phyloP scores from a whole-genome alignment of 73 alveolate genomes.

The Paramecium octaurelia region DNA sequence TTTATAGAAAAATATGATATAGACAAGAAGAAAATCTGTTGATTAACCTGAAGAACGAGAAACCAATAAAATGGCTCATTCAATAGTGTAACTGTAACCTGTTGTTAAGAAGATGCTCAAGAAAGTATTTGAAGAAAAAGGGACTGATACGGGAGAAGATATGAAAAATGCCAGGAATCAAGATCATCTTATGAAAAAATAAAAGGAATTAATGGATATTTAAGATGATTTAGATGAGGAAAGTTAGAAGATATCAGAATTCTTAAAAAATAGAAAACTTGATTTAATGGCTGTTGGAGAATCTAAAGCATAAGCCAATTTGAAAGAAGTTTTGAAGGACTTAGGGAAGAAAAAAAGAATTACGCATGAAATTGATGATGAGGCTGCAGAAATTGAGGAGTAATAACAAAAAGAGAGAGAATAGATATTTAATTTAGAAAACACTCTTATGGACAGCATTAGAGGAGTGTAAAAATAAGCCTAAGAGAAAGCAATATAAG shows the following conservation, averaged over 20 bases:
- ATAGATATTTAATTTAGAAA: not conserved
- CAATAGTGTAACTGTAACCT: slow-evolving; percentile 37
- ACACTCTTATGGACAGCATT: not conserved
- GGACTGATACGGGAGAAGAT: slow-evolving; percentile 61
- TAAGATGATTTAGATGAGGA: slow-evolving; percentile 54
- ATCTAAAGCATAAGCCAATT: slow-evolving; percentile 50
- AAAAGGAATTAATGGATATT: slow-evolving; percentile 37
- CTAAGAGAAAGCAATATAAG: slow-evolving; percentile 41
- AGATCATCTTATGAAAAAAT: not conserved
- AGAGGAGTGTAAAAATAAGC: slow-evolving; percentile 29
- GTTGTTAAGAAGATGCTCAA: slow-evolving; percentile 18
- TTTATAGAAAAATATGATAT: not conserved
- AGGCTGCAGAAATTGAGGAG: slow-evolving; percentile 6
- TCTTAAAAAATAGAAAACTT: slow-evolving; percentile 54
- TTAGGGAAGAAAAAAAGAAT: slow-evolving; percentile 40
- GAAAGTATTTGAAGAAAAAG: slow-evolving; percentile 49
- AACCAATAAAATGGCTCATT: slow-evolving; percentile 38
- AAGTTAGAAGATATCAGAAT: slow-evolving; percentile 32
- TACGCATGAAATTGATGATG: slow-evolving; percentile 45
- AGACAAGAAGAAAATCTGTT: slow-evolving; percentile 29
- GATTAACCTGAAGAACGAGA: slow-evolving; percentile 25
- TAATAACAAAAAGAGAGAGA: not conserved
- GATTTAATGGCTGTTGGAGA: slow-evolving; percentile 46
- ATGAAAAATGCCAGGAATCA: slow-evolving; percentile 54
- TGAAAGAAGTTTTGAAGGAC: slow-evolving; percentile 51